These are phyloP conservation scores for Fonsecaea multimorphosa DNA, from an alignment of 2,329 filamentous ascomycete species.

Conservation along the genomic window DNA sequence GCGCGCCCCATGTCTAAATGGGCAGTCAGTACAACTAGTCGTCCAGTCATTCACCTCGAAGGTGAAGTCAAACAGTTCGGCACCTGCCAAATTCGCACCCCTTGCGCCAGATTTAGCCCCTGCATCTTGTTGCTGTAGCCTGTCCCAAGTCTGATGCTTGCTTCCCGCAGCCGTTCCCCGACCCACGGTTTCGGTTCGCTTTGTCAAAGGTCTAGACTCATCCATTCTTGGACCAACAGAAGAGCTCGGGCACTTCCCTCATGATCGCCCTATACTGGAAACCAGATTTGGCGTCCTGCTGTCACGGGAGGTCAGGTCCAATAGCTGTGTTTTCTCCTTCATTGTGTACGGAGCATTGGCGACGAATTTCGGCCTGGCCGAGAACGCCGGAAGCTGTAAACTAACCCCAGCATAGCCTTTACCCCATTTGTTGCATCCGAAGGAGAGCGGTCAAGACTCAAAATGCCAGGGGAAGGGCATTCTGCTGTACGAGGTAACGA, in stretches of 20 bases:
- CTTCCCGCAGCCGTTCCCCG: slow-evolving; percentile 11
- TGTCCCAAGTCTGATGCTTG: slow-evolving; percentile 1
- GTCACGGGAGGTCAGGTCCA: neutral
- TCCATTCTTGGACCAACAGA: neutral
- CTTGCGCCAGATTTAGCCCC: slow-evolving; percentile 1
- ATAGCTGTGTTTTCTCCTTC: neutral
- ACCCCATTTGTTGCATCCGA: neutral
- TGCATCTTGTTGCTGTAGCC: neutral
- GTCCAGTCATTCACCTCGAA: neutral
- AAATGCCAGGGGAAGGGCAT: neutral
- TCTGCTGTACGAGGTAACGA: neutral
- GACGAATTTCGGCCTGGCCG: neutral
- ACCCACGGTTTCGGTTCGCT: neutral
- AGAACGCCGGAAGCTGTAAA: neutral
- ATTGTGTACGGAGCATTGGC: neutral
- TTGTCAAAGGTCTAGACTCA: slow-evolving; percentile 15
- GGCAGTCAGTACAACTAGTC: neutral
- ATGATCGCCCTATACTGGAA: neutral
- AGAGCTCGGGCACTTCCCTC: neutral
- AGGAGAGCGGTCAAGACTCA: neutral
- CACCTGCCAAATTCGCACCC: slow-evolving; percentile 3
- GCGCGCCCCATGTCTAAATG: neutral
- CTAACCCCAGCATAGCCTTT: neutral
- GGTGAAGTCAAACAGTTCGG: neutral
- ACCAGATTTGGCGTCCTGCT: neutral